Evolutionary conservation across 2,329 filamentous ascomycete genomes (phyloP), one percentile per base, ranked within the genome.

Genomic region (Geosmithia putterillii): DNA sequence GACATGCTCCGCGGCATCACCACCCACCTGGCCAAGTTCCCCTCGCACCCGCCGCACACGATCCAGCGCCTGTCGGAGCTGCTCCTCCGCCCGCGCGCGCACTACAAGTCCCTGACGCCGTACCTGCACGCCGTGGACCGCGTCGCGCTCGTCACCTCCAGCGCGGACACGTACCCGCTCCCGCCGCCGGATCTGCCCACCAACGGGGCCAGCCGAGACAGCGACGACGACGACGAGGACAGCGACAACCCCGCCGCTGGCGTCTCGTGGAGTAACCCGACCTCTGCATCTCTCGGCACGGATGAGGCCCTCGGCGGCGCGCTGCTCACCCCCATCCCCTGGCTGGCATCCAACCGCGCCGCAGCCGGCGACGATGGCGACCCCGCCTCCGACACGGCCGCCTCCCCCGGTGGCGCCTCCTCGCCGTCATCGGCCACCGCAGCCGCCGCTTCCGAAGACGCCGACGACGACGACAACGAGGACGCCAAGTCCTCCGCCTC

Each of bases 91-190:
- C 92, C 92, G 1, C 81, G 70, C 47, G 72, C 73, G 44, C 84
- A 95, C 62, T 95, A 96, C 66, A 79, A 76, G 47, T 83, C 80
- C 43, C 73, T 96, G 3, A 79, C 86, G 1, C 75, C 88, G 10
- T 98, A 92, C 59, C 77, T 98, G 10, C 84, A 92, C 53, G 92
- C 92, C 3, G 75, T 96, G 41, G 87, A 96, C 58, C 82, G 92
- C 45, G 83, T 95, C 19, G 79, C 95, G 20, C 87, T 84, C 45
- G 92, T 98, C 45, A 94, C 88, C 10, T 95, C 86, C 34, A 76
- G 81, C 21, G 77, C 81, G 18, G 81, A 84, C 49, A 71, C 80
- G 45, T 98, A 95, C 56, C 92, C 92, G 1, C 75, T 96, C 1
- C 86, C 86, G 1, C 75, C 79, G 0, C 70, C 73, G 2, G 75